Evolutionary conservation across 352 stramenopile species (phyloP).

Genomic region (Phytopythium aichiense): DNA sequence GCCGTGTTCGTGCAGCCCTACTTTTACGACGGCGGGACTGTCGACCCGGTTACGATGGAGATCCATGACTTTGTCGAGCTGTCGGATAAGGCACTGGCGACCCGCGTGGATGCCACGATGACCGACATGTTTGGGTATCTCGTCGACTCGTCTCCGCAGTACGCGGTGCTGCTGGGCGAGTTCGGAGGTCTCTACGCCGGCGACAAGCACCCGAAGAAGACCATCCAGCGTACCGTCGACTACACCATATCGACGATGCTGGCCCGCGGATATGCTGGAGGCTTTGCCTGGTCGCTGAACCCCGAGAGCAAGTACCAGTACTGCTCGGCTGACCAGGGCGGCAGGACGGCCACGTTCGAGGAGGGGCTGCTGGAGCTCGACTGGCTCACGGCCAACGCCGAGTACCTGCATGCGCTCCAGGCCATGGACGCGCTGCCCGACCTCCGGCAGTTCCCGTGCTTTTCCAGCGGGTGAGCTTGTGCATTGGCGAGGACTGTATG

Average conservation of each 20-base stretch:
- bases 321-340: constrained; percentile 34
- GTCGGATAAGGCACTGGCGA: constrained; percentile 17
- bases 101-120: constrained; percentile 23
- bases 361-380: constrained; percentile 53
- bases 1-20: constrained; percentile 26
- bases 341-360: constrained; percentile 23
- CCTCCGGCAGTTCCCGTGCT: constrained; percentile 49
- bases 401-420: constrained; percentile 35
- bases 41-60: constrained; percentile 1
- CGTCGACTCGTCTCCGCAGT: constrained; percentile 33
- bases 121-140: constrained; percentile 42
- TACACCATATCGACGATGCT: constrained; percentile 60
- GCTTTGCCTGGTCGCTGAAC: constrained; percentile 75
- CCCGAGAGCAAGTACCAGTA: constrained; percentile 67
- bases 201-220: constrained; percentile 51
- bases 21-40: constrained; percentile 23
- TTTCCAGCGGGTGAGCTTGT: constrained; percentile 19
- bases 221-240: constrained; percentile 54
- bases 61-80: constrained; percentile 24
- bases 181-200: constrained; percentile 62
- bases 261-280: constrained; percentile 39
- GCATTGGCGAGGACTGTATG: neutral
- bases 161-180: constrained; percentile 56
- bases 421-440: constrained; percentile 51
- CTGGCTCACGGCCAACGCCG: constrained; percentile 50